Evolutionary conservation across 768 basidiomycete species (phyloP).

Genomic region (Collybia sordida): DNA sequence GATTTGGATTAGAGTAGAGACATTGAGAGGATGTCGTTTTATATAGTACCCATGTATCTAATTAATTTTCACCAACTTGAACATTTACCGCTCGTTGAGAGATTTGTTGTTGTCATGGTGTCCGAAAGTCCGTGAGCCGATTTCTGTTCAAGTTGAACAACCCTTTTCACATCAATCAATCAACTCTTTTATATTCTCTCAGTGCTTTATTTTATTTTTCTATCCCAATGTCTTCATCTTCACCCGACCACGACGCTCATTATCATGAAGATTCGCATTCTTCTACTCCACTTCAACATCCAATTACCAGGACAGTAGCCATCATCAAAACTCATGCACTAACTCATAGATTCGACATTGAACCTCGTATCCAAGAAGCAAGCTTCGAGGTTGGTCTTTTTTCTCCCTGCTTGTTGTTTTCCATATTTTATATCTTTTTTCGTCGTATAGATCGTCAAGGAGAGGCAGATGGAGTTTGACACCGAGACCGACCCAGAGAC

Average conservation of each 20-base stretch:
- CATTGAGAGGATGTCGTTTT: neutral
- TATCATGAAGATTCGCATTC: slow-evolving; percentile 17
- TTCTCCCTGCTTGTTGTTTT: no score
- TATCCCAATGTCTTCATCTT: slow-evolving; percentile 12
- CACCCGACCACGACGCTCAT: slow-evolving; percentile 20
- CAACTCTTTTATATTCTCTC: neutral
- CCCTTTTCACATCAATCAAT: neutral
- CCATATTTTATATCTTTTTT: no score
- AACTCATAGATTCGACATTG: slow-evolving; percentile 73
- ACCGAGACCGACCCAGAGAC: slow-evolving; percentile 79
- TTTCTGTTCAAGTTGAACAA: neutral
- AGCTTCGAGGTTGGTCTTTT: slow-evolving; percentile 87
- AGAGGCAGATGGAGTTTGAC: slow-evolving; percentile 88
- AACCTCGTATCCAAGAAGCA: slow-evolving; percentile 74
- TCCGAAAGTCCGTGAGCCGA: slow-evolving; percentile 15
- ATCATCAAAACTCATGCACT: slow-evolving; percentile 85
- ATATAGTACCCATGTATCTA: slow-evolving; percentile 3
- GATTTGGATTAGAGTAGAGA: slow-evolving; percentile 2
- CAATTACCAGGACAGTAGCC: slow-evolving; percentile 68
- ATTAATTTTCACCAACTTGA: slow-evolving; percentile 1
- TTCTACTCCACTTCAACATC: slow-evolving; percentile 11
- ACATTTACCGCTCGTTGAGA: neutral
- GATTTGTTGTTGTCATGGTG: slow-evolving; percentile 17
- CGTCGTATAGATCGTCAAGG: slow-evolving; percentile 70
- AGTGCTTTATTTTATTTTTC: slow-evolving; percentile 1